phyloP scores from a whole-genome alignment of 257 asterid species.

The Buddleja alternifolia region DNA sequence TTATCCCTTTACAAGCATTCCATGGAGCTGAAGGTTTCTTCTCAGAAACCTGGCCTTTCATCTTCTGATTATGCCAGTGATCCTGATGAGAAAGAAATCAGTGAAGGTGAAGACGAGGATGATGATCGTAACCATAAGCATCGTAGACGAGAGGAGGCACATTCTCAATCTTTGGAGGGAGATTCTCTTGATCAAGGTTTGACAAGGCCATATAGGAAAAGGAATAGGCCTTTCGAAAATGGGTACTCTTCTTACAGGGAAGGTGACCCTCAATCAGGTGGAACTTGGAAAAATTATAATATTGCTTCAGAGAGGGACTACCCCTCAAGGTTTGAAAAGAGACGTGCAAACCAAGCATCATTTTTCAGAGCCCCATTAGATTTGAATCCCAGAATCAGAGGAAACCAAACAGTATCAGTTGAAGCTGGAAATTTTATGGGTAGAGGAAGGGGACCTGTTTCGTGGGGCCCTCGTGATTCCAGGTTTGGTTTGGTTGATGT shows the following conservation, averaged over 20 bases:
- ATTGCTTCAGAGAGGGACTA: constrained; percentile 51
- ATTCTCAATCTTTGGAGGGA: constrained; percentile 70
- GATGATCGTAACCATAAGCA: constrained; percentile 99
- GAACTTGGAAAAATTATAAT: constrained; percentile 49
- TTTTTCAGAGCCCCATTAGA: constrained; percentile 69
- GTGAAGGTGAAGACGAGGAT: constrained; percentile 97
- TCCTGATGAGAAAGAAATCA: constrained; percentile 84
- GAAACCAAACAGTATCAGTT: constrained; percentile 56
- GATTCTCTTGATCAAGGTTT: constrained; percentile 64
- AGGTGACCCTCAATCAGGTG: constrained; percentile 64
- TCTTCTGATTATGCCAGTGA: constrained; percentile 70
- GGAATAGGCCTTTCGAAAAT: constrained; percentile 80
- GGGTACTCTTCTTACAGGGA: constrained; percentile 60
- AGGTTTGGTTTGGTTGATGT: constrained; percentile 77
- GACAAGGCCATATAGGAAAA: constrained; percentile 67
- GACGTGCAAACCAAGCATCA: constrained; percentile 53
- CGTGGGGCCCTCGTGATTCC: constrained; percentile 75
- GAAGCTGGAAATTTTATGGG: constrained; percentile 66
- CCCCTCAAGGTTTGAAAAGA: constrained; percentile 64
- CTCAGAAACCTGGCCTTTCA: constrained; percentile 66
- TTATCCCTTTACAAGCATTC: constrained; percentile 26
- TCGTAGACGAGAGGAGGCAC: constrained; percentile 73
- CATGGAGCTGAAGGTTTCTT: constrained; percentile 79
- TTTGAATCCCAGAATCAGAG: constrained; percentile 57
- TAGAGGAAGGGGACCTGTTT: constrained; percentile 70